Base-by-base conservation (phyloP, 2,329 filamentous ascomycete genomes). In the Pestalotiopsis sp. region DNA sequence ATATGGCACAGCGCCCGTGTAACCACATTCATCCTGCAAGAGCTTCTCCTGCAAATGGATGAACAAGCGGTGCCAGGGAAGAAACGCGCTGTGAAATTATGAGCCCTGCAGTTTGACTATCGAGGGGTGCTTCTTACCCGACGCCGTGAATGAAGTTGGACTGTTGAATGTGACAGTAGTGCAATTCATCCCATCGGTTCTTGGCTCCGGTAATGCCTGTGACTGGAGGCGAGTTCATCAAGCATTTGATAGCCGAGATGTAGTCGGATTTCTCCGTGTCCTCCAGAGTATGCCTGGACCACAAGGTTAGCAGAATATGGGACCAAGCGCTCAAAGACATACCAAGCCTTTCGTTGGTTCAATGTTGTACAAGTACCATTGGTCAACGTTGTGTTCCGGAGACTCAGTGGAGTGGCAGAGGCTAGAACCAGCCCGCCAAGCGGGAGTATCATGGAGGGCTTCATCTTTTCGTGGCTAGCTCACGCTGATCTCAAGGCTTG, bases 21-120 rank as follows among this genome's bases (percentile, higher is more conserved):
- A 67, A n/a, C 65, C 65, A 49, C 65, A 67, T 39, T 67, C 65
- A 12, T 67, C 57, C n/a, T 67, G 65, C 25, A 67, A 20, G 11
- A 67, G 65, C n/a, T 60, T 67, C 39, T 61, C 57, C 7, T 67
- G 52, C 12, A 57, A 56, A 58, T 36, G 65, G 31, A 67, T 57
- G 20, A 36, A 67, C 13, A 67, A 39, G 41, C 56, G 65, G 45
- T 67, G 52, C 65, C 65, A 61, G 13, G 65, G 65, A 36, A 67
- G 57, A 31, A 67, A 67, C 1, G 65, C 65, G 3, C 52, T 57
- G 27, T 61, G 23, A 39, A 31, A 36, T 27, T 17, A 6, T 59
- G 1, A 52, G 45, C 45, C 17, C 17, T 52, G 45, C 14, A 9
- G 4, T n/a, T 23, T 17, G 20, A 9, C 3, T 20, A 11, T 23